These are phyloP conservation scores for Linnemannia schmuckeri DNA, from an alignment of 192 early-diverging fungal species.

Conservation along the genomic window DNA sequence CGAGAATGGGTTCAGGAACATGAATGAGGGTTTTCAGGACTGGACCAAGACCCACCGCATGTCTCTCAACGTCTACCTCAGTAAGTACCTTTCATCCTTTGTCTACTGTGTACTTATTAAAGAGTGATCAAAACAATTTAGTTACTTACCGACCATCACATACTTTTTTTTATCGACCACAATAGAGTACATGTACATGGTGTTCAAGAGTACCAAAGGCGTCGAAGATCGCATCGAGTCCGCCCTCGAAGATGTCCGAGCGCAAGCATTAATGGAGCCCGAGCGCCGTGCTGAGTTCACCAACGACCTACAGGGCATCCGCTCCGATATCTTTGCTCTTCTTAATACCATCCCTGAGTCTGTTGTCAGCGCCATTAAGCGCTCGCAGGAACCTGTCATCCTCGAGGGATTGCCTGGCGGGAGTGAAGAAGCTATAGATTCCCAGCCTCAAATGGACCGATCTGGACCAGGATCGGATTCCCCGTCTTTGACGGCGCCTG, in stretches of 20 bases:
- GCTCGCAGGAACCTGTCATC: background rate
- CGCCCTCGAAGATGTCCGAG: conserved; percentile 3
- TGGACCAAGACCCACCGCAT: conserved; percentile 25
- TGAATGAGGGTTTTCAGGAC: conserved; percentile 13
- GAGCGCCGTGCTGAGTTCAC: conserved; percentile 6
- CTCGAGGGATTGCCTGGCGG: background rate
- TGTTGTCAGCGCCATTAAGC: background rate
- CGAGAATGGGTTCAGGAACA: background rate
- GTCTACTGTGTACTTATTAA: background rate
- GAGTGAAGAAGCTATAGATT: background rate
- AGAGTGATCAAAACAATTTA: background rate
- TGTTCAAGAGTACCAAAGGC: conserved; percentile 26
- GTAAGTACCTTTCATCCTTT: conserved; percentile 6
- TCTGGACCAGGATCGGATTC: background rate
- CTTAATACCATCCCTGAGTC: conserved; percentile 13
- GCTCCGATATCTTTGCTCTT: conserved; percentile 4
- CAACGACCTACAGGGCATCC: conserved; percentile 6
- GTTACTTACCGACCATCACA: background rate
- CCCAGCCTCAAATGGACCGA: background rate
- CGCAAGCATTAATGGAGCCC: background rate
- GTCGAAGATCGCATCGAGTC: conserved; percentile 8
- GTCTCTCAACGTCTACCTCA: conserved; percentile 14
- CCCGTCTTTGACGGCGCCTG: no score
- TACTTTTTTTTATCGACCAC: background rate
- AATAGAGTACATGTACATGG: conserved; percentile 34